Evolutionary conservation across 2,329 filamentous ascomycete genomes (phyloP).

Genomic region (Neonectria sp.): DNA sequence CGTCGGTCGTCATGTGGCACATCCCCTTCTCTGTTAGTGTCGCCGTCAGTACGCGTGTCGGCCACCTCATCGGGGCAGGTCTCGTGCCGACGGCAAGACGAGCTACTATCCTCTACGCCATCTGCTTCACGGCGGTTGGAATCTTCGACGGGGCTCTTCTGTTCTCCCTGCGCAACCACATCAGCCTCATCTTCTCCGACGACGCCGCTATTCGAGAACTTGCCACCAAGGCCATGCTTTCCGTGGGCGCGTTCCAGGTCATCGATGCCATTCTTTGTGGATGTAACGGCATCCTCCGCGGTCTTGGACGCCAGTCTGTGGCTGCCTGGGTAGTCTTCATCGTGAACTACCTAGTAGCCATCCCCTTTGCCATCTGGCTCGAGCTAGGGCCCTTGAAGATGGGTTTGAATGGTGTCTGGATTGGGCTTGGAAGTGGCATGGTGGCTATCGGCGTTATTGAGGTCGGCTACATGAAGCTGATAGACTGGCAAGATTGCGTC

Average conservation of each 20-base stretch:
- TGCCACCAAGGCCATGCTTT: conserved; percentile 23
- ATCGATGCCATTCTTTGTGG: conserved; percentile 36
- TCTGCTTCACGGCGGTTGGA: conserved; percentile 52
- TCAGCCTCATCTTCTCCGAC: conserved; percentile 21
- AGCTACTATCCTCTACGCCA: conserved; percentile 50
- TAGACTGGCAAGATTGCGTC: conserved; percentile 26
- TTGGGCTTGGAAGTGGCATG: conserved; percentile 29
- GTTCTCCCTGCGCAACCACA: conserved; percentile 17
- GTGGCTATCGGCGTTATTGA: conserved; percentile 27
- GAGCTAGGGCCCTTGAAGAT: conserved; percentile 52
- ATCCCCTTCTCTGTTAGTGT: conserved; percentile 60
- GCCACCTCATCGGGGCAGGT: conserved; percentile 59
- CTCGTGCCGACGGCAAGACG: conserved; percentile 50
- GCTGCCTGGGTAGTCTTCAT: conserved; percentile 55
- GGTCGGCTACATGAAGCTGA: conserved; percentile 26
- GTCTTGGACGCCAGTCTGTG: conserved; percentile 56
- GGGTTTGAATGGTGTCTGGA: conserved; percentile 42
- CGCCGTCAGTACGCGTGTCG: conserved; percentile 59
- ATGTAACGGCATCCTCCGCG: conserved; percentile 57
- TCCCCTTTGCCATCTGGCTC: conserved; percentile 57
- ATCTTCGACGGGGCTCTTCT: conserved; percentile 51
- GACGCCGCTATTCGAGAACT: conserved; percentile 15
- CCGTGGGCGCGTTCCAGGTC: conserved; percentile 27
- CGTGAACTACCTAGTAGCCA: conserved; percentile 56
- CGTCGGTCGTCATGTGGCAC: conserved; percentile 59